A percentile compares a stretch with the other conserved stretches of the same genome.
phyloP scores from a whole-genome alignment of 176 grass and related monocot genomes.

The Rhynchospora pubera region DNA sequence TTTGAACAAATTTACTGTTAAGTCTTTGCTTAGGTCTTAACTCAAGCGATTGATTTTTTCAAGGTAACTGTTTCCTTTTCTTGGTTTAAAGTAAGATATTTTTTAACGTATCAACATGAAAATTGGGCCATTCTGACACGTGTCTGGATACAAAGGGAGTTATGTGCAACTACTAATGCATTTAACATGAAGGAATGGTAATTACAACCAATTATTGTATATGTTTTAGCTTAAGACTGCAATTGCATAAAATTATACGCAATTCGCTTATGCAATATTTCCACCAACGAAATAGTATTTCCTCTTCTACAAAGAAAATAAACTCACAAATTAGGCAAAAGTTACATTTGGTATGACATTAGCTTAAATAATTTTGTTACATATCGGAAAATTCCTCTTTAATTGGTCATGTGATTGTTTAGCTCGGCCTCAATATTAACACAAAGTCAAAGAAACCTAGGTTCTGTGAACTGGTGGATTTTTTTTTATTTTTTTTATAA shows the following conservation, averaged over 20 bases:
- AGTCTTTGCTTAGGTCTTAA: not conserved
- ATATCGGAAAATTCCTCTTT: not conserved
- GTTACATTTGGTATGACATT: too few relatives aligned
- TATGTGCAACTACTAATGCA: not conserved
- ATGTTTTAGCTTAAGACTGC: not conserved
- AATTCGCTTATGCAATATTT: not conserved
- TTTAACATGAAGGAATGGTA: not conserved
- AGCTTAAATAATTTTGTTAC: too few relatives aligned
- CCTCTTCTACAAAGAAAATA: not conserved
- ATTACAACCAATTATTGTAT: not conserved
- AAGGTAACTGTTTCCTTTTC: not conserved
- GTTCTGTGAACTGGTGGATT: too few relatives aligned
- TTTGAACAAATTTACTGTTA: too few relatives aligned
- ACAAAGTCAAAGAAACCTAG: not conserved
- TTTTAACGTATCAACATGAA: not conserved
- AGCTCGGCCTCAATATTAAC: not conserved
- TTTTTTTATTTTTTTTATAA: too few relatives aligned
- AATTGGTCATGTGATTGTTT: too few relatives aligned
- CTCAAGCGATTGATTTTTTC: not conserved
- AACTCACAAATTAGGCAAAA: not conserved
- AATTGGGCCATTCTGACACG: not conserved
- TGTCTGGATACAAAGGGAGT: not conserved
- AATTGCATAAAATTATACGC: not conserved
- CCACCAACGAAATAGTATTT: not conserved
- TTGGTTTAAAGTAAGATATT: not conserved